Evolutionary conservation across 495 filamentous ascomycete species (phyloP).

Genomic region (Podospora fimiseda): DNA sequence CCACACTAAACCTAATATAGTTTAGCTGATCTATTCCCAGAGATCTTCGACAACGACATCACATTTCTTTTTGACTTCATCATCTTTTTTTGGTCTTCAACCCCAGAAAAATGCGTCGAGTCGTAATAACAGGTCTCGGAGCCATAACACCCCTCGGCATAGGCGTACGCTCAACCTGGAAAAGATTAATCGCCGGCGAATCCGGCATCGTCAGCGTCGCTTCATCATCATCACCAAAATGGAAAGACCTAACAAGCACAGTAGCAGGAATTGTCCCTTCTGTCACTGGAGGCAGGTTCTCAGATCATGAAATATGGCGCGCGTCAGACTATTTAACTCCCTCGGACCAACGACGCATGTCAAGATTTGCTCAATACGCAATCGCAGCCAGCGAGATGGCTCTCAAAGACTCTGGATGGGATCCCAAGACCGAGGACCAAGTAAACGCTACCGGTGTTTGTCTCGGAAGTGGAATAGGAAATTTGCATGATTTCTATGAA

Average conservation of each 20-base stretch:
- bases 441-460: conserved; percentile 78
- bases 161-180: conserved; percentile 74
- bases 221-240: conserved; percentile 41
- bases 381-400: conserved; percentile 84
- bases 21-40: not conserved
- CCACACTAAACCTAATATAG: not conserved
- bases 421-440: conserved; percentile 53
- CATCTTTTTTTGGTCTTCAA: not conserved
- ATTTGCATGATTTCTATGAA: conserved; percentile 79
- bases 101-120: conserved; percentile 69
- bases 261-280: conserved; percentile 76
- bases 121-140: conserved; percentile 92
- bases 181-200: conserved; percentile 65
- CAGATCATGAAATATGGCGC: conserved; percentile 49
- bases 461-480: conserved; percentile 93
- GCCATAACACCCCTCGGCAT: conserved; percentile 87
- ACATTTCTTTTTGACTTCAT: not conserved
- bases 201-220: conserved; percentile 72
- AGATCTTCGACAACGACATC: not conserved
- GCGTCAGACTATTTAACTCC: conserved; percentile 68
- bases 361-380: conserved; percentile 86
- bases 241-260: conserved; percentile 67
- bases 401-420: conserved; percentile 76
- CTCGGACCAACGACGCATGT: conserved; percentile 76
- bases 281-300: not conserved